A percentile compares a stretch with the other conserved stretches of the same genome.
Evolutionary conservation across 805 yeast genomes (phyloP).

Genomic region (Jamesozyma jinghongensis): DNA sequence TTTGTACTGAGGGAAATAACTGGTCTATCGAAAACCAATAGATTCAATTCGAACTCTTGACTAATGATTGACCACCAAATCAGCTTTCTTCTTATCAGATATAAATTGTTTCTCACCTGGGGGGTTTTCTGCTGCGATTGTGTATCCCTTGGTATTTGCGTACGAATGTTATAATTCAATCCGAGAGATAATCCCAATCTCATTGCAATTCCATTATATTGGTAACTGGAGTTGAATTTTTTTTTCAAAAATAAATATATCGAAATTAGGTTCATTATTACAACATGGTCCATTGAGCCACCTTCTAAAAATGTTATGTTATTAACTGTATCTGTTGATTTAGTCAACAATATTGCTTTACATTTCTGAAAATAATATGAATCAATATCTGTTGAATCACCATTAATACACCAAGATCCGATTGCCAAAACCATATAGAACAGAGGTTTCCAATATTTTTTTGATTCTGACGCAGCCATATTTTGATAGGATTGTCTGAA

Average conservation of each 20-base stretch:
- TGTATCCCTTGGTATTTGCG: constrained; percentile 31
- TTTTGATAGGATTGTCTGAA: constrained; percentile 39
- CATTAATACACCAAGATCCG: constrained; percentile 61
- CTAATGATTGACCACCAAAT: constrained; percentile 62
- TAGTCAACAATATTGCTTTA: constrained; percentile 21
- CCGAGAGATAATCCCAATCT: constrained; percentile 63
- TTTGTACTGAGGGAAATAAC: background rate
- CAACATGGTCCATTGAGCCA: constrained; percentile 48
- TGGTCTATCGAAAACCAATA: constrained; percentile 20
- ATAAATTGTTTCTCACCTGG: constrained; percentile 8
- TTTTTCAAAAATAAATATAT: constrained; percentile 57
- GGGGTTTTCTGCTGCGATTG: background rate
- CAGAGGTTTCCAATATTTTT: constrained; percentile 39
- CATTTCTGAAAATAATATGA: constrained; percentile 48
- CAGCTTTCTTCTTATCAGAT: constrained; percentile 41
- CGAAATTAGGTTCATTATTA: constrained; percentile 45
- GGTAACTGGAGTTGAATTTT: constrained; percentile 63
- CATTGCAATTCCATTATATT: constrained; percentile 52
- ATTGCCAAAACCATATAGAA: constrained; percentile 51
- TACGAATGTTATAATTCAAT: constrained; percentile 32
- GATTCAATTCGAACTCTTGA: constrained; percentile 54
- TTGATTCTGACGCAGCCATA: constrained; percentile 9
- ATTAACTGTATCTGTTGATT: too few species aligned
- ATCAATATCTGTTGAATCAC: constrained; percentile 43
- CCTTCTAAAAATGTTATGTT: constrained; percentile 47